Evolutionary conservation across 108 stramenopile species (phyloP).

Genomic region (Discostella stelligeroides): DNA sequence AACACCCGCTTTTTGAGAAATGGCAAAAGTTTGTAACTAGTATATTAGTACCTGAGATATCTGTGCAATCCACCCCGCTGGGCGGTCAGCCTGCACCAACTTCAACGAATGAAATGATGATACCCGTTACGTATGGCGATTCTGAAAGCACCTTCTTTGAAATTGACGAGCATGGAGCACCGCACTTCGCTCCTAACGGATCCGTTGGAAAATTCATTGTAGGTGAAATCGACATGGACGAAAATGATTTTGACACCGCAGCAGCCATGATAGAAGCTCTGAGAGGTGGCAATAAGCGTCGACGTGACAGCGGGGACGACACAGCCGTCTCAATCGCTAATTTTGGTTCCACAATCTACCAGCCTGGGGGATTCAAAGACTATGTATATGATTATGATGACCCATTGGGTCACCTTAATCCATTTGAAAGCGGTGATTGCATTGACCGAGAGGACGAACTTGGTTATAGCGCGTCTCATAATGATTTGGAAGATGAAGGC

Average conservation of each 20-base stretch:
- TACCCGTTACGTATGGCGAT: constrained; percentile 50
- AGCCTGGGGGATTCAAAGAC: constrained; percentile 26
- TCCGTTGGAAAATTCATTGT: constrained; percentile 52
- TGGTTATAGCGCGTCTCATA: constrained; percentile 15
- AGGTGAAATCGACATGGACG: constrained; percentile 83
- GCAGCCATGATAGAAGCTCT: constrained; percentile 88
- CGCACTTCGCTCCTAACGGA: constrained; percentile 43
- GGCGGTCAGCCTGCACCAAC: constrained; percentile 59
- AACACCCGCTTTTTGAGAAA: constrained; percentile 56
- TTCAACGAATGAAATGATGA: constrained; percentile 2
- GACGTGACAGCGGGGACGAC: constrained; percentile 36
- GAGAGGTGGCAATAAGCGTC: constrained; percentile 40
- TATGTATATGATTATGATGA: constrained; percentile 46
- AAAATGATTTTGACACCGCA: constrained; percentile 89
- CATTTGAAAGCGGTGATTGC: constrained; percentile 20
- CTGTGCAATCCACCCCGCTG: constrained; percentile 84
- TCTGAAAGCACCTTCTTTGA: constrained; percentile 58
- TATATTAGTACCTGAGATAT: constrained; percentile 75
- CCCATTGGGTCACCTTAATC: constrained; percentile 32
- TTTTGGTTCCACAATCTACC: constrained; percentile 38
- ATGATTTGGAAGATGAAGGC: constrained; percentile 20
- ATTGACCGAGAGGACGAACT: constrained; percentile 28
- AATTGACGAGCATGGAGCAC: constrained; percentile 40
- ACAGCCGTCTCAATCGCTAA: constrained; percentile 17
- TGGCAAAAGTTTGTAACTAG: constrained; percentile 81